Evolutionary conservation across 495 filamentous ascomycete species (phyloP).

Genomic region (Durotheca rogersii): DNA sequence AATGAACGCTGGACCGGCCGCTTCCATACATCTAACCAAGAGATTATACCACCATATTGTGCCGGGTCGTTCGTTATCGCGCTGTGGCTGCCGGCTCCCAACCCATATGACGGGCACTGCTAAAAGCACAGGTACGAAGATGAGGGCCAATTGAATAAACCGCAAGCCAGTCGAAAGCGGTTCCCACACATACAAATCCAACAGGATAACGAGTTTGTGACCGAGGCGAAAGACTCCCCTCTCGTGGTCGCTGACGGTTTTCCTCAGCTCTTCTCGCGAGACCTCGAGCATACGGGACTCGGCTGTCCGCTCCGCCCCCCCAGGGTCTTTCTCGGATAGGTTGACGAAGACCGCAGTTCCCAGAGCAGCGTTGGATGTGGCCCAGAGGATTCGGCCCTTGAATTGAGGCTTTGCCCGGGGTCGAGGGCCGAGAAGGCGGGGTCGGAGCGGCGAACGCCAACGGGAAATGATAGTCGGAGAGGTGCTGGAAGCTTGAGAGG

Average conservation of each 20-base stretch:
- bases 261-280: constrained; percentile 73
- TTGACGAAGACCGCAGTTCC: constrained; percentile 65
- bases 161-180: constrained; percentile 84
- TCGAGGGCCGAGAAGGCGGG: not conserved
- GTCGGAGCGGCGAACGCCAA: constrained; percentile 24
- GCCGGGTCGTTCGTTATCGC: constrained; percentile 69
- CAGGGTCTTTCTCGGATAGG: constrained; percentile 65
- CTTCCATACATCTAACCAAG: constrained; percentile 86
- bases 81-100: constrained; percentile 59
- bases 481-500: constrained; percentile 15
- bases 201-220: constrained; percentile 57
- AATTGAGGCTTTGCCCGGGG: constrained; percentile 1
- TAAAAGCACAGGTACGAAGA: constrained; percentile 87
- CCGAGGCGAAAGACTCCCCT: constrained; percentile 55
- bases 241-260: constrained; percentile 60
- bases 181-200: constrained; percentile 77
- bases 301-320: constrained; percentile 61
- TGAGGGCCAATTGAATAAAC: constrained; percentile 79
- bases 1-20: constrained; percentile 94
- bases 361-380: constrained; percentile 52
- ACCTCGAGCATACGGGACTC: constrained; percentile 84
- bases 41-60: constrained; percentile 96
- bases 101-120: constrained; percentile 80
- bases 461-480: constrained; percentile 14
- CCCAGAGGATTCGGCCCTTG: constrained; percentile 43